Evolutionary conservation across 805 yeast genomes (phyloP), one percentile per base, ranked within the genome.

Genomic region (Lipomyces chichibuensis): DNA sequence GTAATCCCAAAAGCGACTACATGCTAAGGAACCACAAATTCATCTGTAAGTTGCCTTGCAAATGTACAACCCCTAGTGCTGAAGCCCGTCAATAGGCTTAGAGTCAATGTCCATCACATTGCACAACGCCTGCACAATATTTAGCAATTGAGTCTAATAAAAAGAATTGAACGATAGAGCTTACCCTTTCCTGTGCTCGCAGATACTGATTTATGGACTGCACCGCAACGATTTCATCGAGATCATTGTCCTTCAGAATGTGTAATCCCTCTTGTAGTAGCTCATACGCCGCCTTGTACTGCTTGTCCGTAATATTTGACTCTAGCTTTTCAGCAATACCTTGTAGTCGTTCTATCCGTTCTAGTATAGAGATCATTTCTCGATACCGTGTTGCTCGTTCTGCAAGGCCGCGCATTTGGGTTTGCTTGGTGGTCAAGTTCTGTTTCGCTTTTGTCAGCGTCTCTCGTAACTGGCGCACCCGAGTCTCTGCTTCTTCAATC

Each of bases 351-450:
- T 87, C 89, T 70, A 93, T 85, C 11, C 86, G 85, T 62, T 87
- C 89, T 63, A 95, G 78, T 2, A 90, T 82, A 59, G 88, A 89
- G 52, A 94, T 81, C 84, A 88, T 85, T 63, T 89, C 89, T 17
- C 86, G 83, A 75, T 89, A 87, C 63, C 85, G 81, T 63, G 82
- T 80, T 7, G 91, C 85, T 49, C 86, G 84, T 63, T 84, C 84
- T 75, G 88, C 89, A 72, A 92, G 80, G 54, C 88, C 96, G 37
- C 80, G 80, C 64, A 92, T 79, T 14, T 84, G 78, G 20, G 87
- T 87, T 46, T 87, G 82, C 35, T 88, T 80, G 56, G 83, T 80
- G 17, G 84, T 81, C 49, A 88, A 79, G 55, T 85, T 86, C 43
- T 77, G 77, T 56, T 84, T 80, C 7, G 89, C 84, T 8, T 79